Evolutionary conservation across 768 basidiomycete species (phyloP).

Genomic region (Hygrocybe coccinea): DNA sequence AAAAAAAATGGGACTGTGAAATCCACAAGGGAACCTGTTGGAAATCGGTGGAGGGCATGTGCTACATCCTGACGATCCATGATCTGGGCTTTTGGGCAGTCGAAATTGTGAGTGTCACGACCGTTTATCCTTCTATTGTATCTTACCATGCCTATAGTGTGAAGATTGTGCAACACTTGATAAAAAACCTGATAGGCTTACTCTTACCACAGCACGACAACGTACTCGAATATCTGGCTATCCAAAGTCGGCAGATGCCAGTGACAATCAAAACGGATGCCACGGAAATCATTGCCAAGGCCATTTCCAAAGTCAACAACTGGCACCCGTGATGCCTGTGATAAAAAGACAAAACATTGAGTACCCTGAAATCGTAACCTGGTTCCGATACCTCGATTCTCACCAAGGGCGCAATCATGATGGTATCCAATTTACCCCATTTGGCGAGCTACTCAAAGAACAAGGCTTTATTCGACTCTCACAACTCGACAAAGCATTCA

Average conservation of each 20-base stretch:
- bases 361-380: background rate
- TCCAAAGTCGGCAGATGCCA: background rate
- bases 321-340: background rate
- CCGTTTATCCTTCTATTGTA: background rate
- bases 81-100: constrained; percentile 2
- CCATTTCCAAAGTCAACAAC: background rate
- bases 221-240: background rate
- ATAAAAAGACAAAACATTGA: background rate
- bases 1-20: background rate
- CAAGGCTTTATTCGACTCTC: background rate
- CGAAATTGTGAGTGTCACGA: background rate
- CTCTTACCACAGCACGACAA: background rate
- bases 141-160: background rate
- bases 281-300: background rate
- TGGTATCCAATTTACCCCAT: constrained; percentile 1
- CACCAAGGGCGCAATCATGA: background rate
- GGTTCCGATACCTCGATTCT: background rate
- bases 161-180: background rate
- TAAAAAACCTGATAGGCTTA: background rate
- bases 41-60: background rate
- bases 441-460: background rate
- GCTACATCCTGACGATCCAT: background rate
- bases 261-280: background rate
- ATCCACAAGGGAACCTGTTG: background rate
- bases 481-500: background rate